phyloP scores from a whole-genome alignment of 1,284 basidiomycete genomes.

The Fomitopsis palustris region DNA sequence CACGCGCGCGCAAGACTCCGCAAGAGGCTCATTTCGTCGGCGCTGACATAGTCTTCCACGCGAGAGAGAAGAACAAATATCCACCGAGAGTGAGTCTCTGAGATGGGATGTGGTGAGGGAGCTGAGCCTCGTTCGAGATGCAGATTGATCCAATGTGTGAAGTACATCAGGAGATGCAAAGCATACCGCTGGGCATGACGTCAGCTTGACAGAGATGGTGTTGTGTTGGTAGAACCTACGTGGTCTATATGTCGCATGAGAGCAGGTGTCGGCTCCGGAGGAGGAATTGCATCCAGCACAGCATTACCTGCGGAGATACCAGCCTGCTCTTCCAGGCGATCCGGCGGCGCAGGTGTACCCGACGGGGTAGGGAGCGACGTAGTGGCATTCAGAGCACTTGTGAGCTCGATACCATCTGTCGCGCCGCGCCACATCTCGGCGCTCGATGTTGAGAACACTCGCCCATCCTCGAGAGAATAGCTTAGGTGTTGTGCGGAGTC shows the following conservation, averaged over 20 bases:
- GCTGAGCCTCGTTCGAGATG: slow-evolving; percentile 46
- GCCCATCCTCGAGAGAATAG: slow-evolving; percentile 11
- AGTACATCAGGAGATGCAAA: slow-evolving; percentile 78
- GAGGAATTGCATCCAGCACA: slow-evolving; percentile 4
- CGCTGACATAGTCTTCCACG: slow-evolving; percentile 68
- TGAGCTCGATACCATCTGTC: slow-evolving; percentile 32
- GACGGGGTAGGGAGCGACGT: slow-evolving; percentile 39
- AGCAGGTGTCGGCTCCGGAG: slow-evolving; percentile 52
- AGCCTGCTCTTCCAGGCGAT: not conserved
- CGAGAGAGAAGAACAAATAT: slow-evolving; percentile 77
- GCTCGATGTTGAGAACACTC: slow-evolving; percentile 2
- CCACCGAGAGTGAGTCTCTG: slow-evolving; percentile 75
- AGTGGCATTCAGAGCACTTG: slow-evolving; percentile 21
- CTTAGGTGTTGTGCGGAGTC: slow-evolving; percentile 14
- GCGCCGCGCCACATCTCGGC: slow-evolving; percentile 28
- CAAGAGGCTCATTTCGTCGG: slow-evolving; percentile 76
- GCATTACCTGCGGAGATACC: too few species aligned
- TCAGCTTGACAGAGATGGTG: slow-evolving; percentile 11
- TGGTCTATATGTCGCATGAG: slow-evolving; percentile 61
- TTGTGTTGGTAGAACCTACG: slow-evolving; percentile 38
- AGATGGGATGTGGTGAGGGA: slow-evolving; percentile 40
- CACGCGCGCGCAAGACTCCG: slow-evolving; percentile 78
- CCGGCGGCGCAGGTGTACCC: slow-evolving; percentile 33
- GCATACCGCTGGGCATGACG: slow-evolving; percentile 49
- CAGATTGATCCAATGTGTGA: slow-evolving; percentile 74